A percentile compares a stretch with the other conserved stretches of the same genome.
Conservation (phyloP, 2,329 filamentous ascomycete species). For the Polychaeton citri region DNA sequence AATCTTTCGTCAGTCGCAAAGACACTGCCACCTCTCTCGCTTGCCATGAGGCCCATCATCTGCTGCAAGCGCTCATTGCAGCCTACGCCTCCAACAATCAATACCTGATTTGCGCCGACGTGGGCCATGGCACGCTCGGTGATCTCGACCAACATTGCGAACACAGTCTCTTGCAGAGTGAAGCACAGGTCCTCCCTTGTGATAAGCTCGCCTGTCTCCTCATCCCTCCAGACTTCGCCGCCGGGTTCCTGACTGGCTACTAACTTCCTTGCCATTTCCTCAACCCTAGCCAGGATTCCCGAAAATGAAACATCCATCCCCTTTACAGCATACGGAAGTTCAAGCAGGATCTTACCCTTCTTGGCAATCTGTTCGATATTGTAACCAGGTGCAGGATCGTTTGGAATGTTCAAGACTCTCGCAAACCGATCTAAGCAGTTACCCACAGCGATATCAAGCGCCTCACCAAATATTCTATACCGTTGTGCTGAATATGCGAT, state of each 20-base stretch:
- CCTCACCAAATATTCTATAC: constrained; percentile 96
- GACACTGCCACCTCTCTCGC: constrained; percentile 74
- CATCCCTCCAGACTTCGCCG: constrained; percentile 21
- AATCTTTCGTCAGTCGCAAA: constrained; percentile 95
- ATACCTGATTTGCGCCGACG: constrained; percentile 76
- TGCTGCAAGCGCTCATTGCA: constrained; percentile 89
- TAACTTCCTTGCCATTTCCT: constrained; percentile 63
- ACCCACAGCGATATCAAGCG: constrained; percentile 91
- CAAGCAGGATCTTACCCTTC: constrained; percentile 57
- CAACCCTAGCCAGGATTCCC: constrained; percentile 74
- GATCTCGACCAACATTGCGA: constrained; percentile 94
- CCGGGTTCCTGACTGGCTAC: constrained; percentile 18
- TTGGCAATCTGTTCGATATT: constrained; percentile 94
- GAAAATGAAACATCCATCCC: constrained; percentile 98
- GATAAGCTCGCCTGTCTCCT: constrained; percentile 43
- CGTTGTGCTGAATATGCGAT: constrained; percentile 90
- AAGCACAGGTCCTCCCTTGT: constrained; percentile 84
- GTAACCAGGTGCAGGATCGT: constrained; percentile 92
- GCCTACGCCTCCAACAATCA: constrained; percentile 91
- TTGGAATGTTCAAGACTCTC: constrained; percentile 77
- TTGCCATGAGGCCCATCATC: constrained; percentile 97
- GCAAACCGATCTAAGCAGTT: constrained; percentile 97
- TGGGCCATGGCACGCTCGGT: constrained; percentile 98
- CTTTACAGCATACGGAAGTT: constrained; percentile 91
- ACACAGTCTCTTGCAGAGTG: constrained; percentile 88